phyloP scores from a whole-genome alignment of 2,329 filamentous ascomycete species.

The Diaporthe destruens region DNA sequence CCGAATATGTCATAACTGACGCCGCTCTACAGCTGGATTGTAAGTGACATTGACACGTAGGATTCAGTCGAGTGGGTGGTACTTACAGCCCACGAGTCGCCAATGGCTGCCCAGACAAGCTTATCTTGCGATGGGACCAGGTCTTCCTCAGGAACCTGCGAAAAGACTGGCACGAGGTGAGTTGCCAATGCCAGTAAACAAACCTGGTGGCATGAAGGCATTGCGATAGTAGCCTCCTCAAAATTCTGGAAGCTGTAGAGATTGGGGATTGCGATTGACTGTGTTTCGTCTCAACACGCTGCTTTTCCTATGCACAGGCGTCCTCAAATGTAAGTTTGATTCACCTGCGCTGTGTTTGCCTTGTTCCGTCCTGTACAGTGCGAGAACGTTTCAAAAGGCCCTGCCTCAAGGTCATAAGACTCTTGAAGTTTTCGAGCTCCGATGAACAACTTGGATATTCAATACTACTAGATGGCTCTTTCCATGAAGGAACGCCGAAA shows the following conservation, averaged over 20 bases:
- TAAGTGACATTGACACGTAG: constrained; percentile 10
- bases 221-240: constrained; percentile 1
- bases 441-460: constrained; percentile 20
- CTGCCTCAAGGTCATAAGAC: constrained; percentile 20
- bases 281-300: not conserved
- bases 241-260: constrained; percentile 8
- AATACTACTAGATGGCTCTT: constrained; percentile 9
- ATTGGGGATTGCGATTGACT: constrained; percentile 3
- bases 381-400: not conserved
- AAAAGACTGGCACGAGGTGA: constrained; percentile 18
- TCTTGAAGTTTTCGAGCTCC: constrained; percentile 10
- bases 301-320: constrained; percentile 9
- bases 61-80: constrained; percentile 3
- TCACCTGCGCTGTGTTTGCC: constrained; percentile 15
- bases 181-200: constrained; percentile 16
- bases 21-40: constrained; percentile 12
- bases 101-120: constrained; percentile 23
- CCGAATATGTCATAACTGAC: constrained; percentile 12
- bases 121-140: constrained; percentile 18
- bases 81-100: constrained; percentile 20
- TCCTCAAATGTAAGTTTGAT: constrained; percentile 22
- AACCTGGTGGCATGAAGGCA: constrained; percentile 9
- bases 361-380: constrained; percentile 10
- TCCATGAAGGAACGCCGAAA: constrained; percentile 14
- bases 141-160: constrained; percentile 18